These are phyloP conservation scores for Neofusicoccum parvum DNA, from an alignment of 2,329 filamentous ascomycete species.

Conservation along the genomic window DNA sequence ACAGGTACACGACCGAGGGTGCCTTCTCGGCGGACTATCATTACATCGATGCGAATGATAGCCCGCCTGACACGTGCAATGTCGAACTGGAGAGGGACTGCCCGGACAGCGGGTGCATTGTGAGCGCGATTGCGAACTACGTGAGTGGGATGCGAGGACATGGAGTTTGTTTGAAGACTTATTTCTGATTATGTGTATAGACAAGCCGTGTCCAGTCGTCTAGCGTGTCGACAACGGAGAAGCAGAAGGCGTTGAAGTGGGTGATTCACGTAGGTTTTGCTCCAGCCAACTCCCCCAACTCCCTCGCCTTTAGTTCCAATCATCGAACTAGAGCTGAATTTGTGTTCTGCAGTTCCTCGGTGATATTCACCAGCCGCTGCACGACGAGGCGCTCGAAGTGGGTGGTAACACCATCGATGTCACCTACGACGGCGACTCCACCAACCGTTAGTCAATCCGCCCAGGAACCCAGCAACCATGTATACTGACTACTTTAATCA, in stretches of 20 bases:
- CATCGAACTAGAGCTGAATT: too few relatives aligned
- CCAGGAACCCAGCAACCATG: too few relatives aligned
- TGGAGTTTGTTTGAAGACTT: background rate
- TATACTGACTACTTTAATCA: too few relatives aligned
- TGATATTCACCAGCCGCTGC: conserved; percentile 74
- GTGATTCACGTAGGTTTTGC: conserved; percentile 41
- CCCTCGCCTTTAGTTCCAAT: background rate
- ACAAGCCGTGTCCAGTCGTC: conserved; percentile 42
- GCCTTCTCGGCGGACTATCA: conserved; percentile 51
- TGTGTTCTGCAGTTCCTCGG: conserved; percentile 54
- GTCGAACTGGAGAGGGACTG: conserved; percentile 57
- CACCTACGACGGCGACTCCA: conserved; percentile 43
- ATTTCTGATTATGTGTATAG: conserved; percentile 24
- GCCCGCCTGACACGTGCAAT: conserved; percentile 50
- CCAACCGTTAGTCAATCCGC: conserved; percentile 31
- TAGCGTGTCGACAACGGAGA: conserved; percentile 34
- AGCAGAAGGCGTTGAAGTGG: conserved; percentile 51
- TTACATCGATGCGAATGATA: conserved; percentile 55
- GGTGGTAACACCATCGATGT: conserved; percentile 50
- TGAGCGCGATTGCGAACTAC: conserved; percentile 58
- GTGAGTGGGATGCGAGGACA: conserved; percentile 24
- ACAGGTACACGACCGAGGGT: conserved; percentile 52
- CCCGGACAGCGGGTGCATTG: conserved; percentile 51
- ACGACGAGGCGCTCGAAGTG: conserved; percentile 51
- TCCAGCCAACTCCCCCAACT: too few relatives aligned